Evolutionary conservation across 805 yeast species (phyloP).

Genomic region (Peterozyma xylosa): DNA sequence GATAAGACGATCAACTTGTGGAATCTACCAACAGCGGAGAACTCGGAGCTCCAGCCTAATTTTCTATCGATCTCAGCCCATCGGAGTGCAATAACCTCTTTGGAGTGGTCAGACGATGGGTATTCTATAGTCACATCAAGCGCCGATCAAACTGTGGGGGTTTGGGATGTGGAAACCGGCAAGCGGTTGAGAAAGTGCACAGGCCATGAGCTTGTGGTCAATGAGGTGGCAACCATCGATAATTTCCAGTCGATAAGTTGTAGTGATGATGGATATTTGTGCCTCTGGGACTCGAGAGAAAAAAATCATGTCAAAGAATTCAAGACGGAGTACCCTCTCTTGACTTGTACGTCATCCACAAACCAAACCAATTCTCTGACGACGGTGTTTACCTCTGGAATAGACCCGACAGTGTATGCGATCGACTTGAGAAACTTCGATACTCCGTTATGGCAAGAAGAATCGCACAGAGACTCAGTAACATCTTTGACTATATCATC

Average conservation of each 20-base stretch:
- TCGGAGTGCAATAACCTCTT: constrained; percentile 55
- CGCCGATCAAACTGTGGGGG: constrained; percentile 53
- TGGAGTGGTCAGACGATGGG: constrained; percentile 46
- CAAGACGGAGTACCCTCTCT: constrained; percentile 48
- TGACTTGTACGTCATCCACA: constrained; percentile 37
- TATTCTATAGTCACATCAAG: constrained; percentile 39
- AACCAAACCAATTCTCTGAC: constrained; percentile 27
- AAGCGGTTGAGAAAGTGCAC: constrained; percentile 41
- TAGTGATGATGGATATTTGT: constrained; percentile 56
- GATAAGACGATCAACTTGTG: constrained; percentile 39
- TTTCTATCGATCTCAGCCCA: constrained; percentile 46
- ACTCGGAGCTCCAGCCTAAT: constrained; percentile 19
- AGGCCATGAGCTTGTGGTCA: constrained; percentile 48
- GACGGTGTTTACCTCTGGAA: constrained; percentile 51
- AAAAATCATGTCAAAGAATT: constrained; percentile 32
- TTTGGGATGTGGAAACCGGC: constrained; percentile 60
- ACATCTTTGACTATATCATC: constrained; percentile 49
- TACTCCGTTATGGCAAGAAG: constrained; percentile 36
- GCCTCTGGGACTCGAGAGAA: constrained; percentile 61
- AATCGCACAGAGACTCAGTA: constrained; percentile 41
- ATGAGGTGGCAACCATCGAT: constrained; percentile 36
- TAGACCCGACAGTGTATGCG: constrained; percentile 55
- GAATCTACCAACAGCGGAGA: constrained; percentile 14
- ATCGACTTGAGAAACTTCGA: constrained; percentile 46
- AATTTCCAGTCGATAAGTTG: constrained; percentile 37